Conservation (phyloP, 345 rosid species). For the Citrus trifoliata region DNA sequence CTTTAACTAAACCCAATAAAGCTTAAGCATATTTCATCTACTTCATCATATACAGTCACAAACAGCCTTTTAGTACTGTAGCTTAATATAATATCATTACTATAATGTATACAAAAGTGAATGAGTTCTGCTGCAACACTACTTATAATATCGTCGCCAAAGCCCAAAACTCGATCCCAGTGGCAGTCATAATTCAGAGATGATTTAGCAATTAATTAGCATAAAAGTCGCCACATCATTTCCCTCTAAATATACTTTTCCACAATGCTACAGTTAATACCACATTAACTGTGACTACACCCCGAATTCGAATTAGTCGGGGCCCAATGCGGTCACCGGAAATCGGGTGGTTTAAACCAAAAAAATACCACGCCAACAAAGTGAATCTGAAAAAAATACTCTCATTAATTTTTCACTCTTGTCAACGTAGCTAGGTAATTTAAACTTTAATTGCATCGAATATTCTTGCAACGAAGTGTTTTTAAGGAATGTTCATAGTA, state of each 20-base stretch:
- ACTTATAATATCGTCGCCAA: not conserved
- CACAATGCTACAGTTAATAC: not conserved
- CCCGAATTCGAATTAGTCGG: no score
- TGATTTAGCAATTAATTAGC: not conserved
- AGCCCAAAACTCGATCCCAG: not conserved
- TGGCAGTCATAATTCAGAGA: not conserved
- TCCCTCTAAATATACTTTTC: not conserved
- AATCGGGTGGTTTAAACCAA: no score
- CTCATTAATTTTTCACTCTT: no score
- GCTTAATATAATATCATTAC: not conserved
- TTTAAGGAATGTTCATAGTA: no score
- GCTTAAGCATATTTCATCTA: slow-evolving; percentile 23
- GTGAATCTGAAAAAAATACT: not conserved
- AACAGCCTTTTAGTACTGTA: slow-evolving; percentile 38
- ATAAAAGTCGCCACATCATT: not conserved
- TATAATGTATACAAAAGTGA: no score
- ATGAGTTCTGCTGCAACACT: not conserved
- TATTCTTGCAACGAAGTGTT: not conserved
- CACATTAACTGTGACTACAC: no score
- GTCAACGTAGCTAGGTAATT: not conserved
- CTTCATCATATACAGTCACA: slow-evolving; percentile 35
- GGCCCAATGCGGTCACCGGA: no score
- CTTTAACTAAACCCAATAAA: slow-evolving; percentile 48
- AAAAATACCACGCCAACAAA: not conserved
- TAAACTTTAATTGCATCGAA: not conserved